Conservation (phyloP, 371 early-diverging fungal species). For the Nematocida homosporus region DNA sequence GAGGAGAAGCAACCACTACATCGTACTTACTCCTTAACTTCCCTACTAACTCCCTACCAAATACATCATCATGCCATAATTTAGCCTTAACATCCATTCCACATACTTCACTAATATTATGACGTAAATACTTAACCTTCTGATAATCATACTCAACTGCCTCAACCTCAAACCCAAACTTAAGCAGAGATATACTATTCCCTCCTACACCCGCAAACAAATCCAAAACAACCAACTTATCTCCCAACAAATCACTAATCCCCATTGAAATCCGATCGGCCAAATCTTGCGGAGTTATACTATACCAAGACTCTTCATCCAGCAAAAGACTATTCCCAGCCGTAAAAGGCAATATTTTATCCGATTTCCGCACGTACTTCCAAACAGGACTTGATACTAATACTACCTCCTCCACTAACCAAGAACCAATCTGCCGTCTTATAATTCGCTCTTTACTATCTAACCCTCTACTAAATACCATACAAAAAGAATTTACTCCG, state of each 20-base stretch:
- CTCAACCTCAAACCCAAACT: slow-evolving; percentile 1
- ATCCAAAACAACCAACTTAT: slow-evolving; percentile 12
- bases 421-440: slow-evolving; percentile 7
- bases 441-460: neutral
- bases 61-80: slow-evolving; percentile 28
- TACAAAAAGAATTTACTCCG: neutral
- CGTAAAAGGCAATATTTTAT: slow-evolving; percentile 4
- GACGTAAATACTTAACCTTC: slow-evolving; percentile 22
- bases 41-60: neutral
- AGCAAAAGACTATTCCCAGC: slow-evolving; percentile 23
- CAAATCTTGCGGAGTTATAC: slow-evolving; percentile 35
- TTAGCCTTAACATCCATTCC: neutral
- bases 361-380: slow-evolving; percentile 7
- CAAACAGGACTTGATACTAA: too few species aligned
- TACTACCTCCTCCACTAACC: too few species aligned
- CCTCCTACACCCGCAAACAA: slow-evolving; percentile 50
- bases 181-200: slow-evolving; percentile 44
- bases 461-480: slow-evolving; percentile 8
- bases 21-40: slow-evolving; percentile 14
- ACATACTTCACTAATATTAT: slow-evolving; percentile 25
- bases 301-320: slow-evolving; percentile 50
- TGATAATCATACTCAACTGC: slow-evolving; percentile 45
- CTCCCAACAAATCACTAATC: neutral
- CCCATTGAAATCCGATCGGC: slow-evolving; percentile 24
- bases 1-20: slow-evolving; percentile 42